Percentiles rank a stretch among this genome's conserved stretches.
phyloP scores from a whole-genome alignment of 768 basidiomycete species.

The Rhodotorula taiwanensis region DNA sequence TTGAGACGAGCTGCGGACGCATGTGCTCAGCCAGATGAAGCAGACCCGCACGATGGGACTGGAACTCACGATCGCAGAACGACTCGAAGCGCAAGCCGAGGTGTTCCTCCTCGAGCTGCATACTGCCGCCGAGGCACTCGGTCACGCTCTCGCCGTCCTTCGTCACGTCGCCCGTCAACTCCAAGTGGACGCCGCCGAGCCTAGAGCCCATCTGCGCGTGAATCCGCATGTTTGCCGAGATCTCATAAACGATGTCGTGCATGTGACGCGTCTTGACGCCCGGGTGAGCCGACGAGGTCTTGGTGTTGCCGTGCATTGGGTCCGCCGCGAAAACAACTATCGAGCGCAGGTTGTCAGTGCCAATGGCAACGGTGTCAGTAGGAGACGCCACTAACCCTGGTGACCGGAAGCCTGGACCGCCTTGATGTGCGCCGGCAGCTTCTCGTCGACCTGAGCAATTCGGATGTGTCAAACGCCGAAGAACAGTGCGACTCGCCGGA shows the following conservation, averaged over 20 bases:
- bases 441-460: conserved; percentile 57
- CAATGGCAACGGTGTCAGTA: background rate
- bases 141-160: conserved; percentile 91
- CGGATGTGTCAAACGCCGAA: background rate
- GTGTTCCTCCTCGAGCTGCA: conserved; percentile 84
- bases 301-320: conserved; percentile 98
- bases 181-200: conserved; percentile 73
- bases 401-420: conserved; percentile 74
- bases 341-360: background rate
- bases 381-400: conserved; percentile 44
- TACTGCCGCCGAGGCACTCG: conserved; percentile 92
- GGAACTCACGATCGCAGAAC: conserved; percentile 73
- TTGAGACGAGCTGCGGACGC: conserved; percentile 27
- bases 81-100: conserved; percentile 88
- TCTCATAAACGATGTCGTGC: conserved; percentile 67
- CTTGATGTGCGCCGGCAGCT: conserved; percentile 70
- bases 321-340: conserved; percentile 86
- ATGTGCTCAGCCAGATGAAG: conserved; percentile 41
- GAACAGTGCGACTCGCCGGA: too few species aligned
- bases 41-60: background rate
- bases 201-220: conserved; percentile 67
- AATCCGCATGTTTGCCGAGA: conserved; percentile 71
- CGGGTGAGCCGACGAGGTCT: conserved; percentile 60
- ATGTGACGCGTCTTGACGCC: conserved; percentile 74
- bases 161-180: conserved; percentile 85